Evolutionary conservation across 2,329 filamentous ascomycete genomes (phyloP).

Genomic region (Cyclaneusma minus): DNA sequence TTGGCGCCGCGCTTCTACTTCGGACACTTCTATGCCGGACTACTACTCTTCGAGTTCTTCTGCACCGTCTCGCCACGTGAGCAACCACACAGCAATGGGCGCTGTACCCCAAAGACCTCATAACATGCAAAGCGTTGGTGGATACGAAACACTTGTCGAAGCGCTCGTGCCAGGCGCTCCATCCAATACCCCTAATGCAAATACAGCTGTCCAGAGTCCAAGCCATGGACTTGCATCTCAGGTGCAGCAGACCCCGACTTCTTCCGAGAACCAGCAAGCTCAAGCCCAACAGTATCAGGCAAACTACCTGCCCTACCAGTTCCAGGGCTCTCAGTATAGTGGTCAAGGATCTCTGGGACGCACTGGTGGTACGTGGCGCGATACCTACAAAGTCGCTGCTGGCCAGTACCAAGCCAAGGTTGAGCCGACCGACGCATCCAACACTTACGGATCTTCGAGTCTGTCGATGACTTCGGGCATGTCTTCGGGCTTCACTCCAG

Average conservation of each 20-base stretch:
- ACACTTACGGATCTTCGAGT: too few relatives aligned
- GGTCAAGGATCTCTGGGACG: too few relatives aligned
- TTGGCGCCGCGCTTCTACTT: conserved; percentile 21
- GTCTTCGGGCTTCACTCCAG: too few relatives aligned
- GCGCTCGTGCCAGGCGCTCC: conserved; percentile 14
- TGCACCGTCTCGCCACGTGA: conserved; percentile 14
- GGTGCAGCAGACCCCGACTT: neutral
- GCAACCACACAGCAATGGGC: conserved; percentile 8
- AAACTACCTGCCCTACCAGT: neutral
- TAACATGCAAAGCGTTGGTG: conserved; percentile 11
- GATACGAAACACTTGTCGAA: conserved; percentile 16
- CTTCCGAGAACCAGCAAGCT: neutral
- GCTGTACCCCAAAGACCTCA: conserved; percentile 9
- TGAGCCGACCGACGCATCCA: too few relatives aligned
- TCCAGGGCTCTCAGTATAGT: too few relatives aligned
- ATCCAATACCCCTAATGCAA: conserved; percentile 14
- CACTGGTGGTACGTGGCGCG: too few relatives aligned
- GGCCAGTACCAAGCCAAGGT: too few relatives aligned
- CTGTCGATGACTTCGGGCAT: too few relatives aligned
- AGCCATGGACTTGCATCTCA: neutral
- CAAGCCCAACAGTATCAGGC: conserved; percentile 1
- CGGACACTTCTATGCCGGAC: conserved; percentile 31
- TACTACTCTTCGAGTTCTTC: conserved; percentile 18
- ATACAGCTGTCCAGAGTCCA: conserved; percentile 6
- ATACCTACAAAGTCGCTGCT: too few relatives aligned